Evolutionary conservation across 352 stramenopile species (phyloP), one percentile per base, ranked within the genome.

Genomic region (Globisporangium echinulatum): DNA sequence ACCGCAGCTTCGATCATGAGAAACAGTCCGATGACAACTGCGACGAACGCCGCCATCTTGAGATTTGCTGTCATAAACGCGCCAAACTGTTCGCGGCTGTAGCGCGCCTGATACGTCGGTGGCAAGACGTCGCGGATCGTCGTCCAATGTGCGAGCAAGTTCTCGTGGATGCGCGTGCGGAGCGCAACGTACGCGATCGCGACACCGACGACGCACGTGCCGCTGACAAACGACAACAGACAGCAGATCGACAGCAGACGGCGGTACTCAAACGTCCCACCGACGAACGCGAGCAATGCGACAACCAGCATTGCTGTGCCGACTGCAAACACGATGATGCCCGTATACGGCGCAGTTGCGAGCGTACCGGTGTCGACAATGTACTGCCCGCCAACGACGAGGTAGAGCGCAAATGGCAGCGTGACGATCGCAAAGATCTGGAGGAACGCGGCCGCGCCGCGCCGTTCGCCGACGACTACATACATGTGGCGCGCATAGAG

Each of bases 261-360:
- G 17, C 82, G 82, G 52, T 92, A 92, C 55, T 92, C 82, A n/a
- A 92, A 89, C 44, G 68, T 80, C 7, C 68, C 75, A 8, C 82
- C 82, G 44, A 90, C 66, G 59, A 92, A 92, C 8, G 79, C 71
- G 11, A 92, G 63, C 25, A 90, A 54, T 5, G 79, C 71, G 36
- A 92, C 72, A 17, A 75, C 39, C 5, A 92, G 64, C 56, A 87
- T 66, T 10, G 88, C 15, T 14, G 77, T 46, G 0, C 82, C 82
- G 40, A 71, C 71, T 9, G 67, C 58, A 58, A 90, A 92, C 43
- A 88, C 72, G 37, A 84, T 70, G 54, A 92, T 81, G 38, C 80
- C 75, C n/a, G 80, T 84, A 62, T 85, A 90, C 7, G 82, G 82
- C 10, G 80, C 74, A 7, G 82, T 86, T 5, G 71, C 70, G 3